Percentiles rank a stretch among this genome's conserved stretches.
Evolutionary conservation across 2,329 filamentous ascomycete genomes (phyloP).

Genomic region (Xylaria digitata): DNA sequence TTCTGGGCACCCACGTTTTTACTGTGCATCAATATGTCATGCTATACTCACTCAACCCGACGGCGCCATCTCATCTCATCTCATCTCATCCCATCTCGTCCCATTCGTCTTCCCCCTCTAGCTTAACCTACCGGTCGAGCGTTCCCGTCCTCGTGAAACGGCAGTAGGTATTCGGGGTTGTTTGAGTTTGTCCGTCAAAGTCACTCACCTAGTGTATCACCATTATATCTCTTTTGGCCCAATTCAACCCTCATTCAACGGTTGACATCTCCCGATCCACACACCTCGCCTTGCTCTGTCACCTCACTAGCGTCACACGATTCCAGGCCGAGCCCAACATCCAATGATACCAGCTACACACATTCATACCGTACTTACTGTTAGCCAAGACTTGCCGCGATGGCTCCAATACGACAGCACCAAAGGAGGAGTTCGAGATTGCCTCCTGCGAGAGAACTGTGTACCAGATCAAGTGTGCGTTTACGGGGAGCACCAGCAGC

Average conservation of each 20-base stretch:
- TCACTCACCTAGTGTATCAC: background rate
- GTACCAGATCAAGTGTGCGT: constrained; percentile 5
- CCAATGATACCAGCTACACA: constrained; percentile 5
- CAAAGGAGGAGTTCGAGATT: too few relatives aligned
- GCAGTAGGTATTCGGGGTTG: background rate
- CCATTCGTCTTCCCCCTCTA: background rate
- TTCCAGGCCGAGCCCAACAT: background rate
- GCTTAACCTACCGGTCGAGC: background rate
- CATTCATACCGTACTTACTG: background rate
- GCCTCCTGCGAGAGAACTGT: background rate
- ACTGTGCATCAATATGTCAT: background rate
- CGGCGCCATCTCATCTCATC: constrained; percentile 3
- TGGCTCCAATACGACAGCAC: constrained; percentile 5
- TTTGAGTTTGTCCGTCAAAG: constrained; percentile 1
- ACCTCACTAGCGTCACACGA: background rate
- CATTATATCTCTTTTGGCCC: background rate
- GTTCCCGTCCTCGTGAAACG: background rate
- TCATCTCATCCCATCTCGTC: background rate
- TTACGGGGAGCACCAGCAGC: constrained; percentile 1
- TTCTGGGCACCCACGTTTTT: background rate
- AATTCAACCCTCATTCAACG: background rate
- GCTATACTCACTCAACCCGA: background rate
- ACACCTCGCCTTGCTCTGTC: background rate
- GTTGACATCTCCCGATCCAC: background rate
- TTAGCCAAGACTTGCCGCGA: background rate